Base-by-base conservation (phyloP, 371 early-diverging fungal genomes). In the Apophysomyces ossiformis region DNA sequence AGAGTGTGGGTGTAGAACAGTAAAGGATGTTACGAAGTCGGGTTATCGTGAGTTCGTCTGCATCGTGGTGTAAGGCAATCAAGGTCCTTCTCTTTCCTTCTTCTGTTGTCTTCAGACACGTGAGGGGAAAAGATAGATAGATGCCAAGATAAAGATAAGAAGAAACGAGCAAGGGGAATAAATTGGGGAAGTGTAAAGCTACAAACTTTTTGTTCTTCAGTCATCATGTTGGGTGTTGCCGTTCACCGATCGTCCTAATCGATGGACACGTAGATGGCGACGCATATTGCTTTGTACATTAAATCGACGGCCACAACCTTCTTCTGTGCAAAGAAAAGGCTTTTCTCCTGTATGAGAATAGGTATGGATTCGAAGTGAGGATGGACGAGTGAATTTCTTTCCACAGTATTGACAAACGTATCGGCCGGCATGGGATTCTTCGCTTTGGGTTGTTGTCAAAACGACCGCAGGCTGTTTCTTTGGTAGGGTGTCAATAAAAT, bases 271-370 rank as follows among this genome's bases (percentile, higher is more conserved):
- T 57, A 75, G 56, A 64, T 90, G 90, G 41, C 90, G 79, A 16
- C 86, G 83, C 78, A 87, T 65, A 59, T 90, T 90, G 74, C 85
- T 85, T 58, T 78, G 70, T 1, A 89, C 89, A 32, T 85, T 84
- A 61, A 90, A 90, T 38, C 73, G 73, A 65, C 84, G 79, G 5
- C 76, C 76, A 65, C 90, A 90, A 0, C 83, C 86, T 21, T 70
- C 68, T 35, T 71, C 75, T 3, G 71, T 60, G 62, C 90, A 90
- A 21, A 74, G 75, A 68, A 82, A 84, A 5, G 90, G 90, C 63
- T 26, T 26, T 26, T 26, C 32, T 26, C 32, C 32, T 26, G 32
- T 26, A 26, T 26, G 32, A 26, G 32, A 82, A 65, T 82, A 75
- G 60, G 83, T 80, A 68, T 89, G 90, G 12, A 87, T 87, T 2